These are phyloP conservation scores for Metarhizium anisopliae DNA, from an alignment of 2,329 filamentous ascomycete genomes.

Conservation along the genomic window DNA sequence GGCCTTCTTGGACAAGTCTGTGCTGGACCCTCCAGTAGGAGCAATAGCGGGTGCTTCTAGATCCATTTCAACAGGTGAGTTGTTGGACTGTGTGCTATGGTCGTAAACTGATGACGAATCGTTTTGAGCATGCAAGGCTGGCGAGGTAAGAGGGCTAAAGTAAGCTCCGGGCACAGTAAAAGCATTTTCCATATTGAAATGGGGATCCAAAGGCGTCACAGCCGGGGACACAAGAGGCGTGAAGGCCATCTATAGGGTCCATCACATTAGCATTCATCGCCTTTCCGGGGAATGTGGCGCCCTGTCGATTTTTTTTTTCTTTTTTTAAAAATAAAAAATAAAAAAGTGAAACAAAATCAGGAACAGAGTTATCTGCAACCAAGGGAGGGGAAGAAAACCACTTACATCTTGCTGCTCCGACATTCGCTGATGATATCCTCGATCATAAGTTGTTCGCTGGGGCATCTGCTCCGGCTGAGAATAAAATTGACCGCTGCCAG, in stretches of 20 bases:
- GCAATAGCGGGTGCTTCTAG: conserved; percentile 33
- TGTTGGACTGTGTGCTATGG: conserved; percentile 34
- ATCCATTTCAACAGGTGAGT: conserved; percentile 50
- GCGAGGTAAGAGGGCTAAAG: conserved; percentile 77
- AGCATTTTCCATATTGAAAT: conserved; percentile 50
- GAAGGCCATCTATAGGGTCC: conserved; percentile 55
- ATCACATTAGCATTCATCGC: background rate
- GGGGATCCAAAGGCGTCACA: conserved; percentile 67
- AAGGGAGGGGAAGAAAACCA: conserved; percentile 6
- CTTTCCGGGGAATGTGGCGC: too few relatives aligned
- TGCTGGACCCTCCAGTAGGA: conserved; percentile 27
- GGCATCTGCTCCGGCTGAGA: conserved; percentile 42
- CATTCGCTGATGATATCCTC: conserved; percentile 52
- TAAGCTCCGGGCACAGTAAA: conserved; percentile 63
- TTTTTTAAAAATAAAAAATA: too few relatives aligned
- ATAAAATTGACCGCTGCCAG: conserved; percentile 48
- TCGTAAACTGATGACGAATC: conserved; percentile 39
- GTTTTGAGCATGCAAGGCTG: conserved; percentile 65
- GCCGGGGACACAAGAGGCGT: conserved; percentile 79
- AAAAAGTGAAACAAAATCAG: too few relatives aligned
- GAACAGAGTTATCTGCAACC: background rate
- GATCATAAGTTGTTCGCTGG: conserved; percentile 55
- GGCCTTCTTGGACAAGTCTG: conserved; percentile 42
- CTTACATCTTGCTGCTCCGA: conserved; percentile 62
- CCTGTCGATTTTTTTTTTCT: too few relatives aligned